Percentiles rank a stretch among this genome's conserved stretches.
phyloP scores from a whole-genome alignment of 179 eudicot genomes.

The Vitellaria paradoxa region DNA sequence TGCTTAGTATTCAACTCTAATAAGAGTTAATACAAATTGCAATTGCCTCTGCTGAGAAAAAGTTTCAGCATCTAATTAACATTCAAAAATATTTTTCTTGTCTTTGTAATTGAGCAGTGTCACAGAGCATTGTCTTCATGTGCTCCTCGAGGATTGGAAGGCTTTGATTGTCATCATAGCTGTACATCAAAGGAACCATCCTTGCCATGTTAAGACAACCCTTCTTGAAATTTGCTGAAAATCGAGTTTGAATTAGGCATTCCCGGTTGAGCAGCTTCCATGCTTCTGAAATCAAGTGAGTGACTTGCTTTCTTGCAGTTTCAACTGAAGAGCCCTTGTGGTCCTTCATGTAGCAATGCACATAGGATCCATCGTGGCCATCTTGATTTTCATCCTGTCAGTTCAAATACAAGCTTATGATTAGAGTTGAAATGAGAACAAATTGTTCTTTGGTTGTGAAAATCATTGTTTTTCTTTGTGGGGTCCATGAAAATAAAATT shows the following conservation, averaged over 20 bases:
- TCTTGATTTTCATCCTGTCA: slow-evolving; percentile 28
- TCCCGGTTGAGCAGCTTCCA: slow-evolving; percentile 40
- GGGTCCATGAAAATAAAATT: no score
- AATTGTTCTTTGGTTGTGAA: no score
- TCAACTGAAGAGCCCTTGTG: slow-evolving; percentile 11
- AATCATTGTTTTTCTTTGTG: no score
- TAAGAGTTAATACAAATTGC: not conserved
- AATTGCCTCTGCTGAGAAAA: no score
- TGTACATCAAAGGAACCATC: slow-evolving; percentile 38
- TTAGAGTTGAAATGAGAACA: no score
- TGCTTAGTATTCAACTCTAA: not conserved
- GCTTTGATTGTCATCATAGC: slow-evolving; percentile 18
- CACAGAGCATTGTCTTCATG: slow-evolving; percentile 19
- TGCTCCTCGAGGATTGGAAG: slow-evolving; percentile 29
- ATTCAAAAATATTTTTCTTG: not conserved
- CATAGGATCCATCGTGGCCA: slow-evolving; percentile 25
- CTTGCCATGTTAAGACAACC: slow-evolving; percentile 35
- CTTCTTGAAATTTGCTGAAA: slow-evolving; percentile 18
- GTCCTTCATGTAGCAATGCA: slow-evolving; percentile 21
- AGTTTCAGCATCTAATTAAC: not conserved
- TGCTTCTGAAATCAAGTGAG: slow-evolving; percentile 28
- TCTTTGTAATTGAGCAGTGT: not conserved
- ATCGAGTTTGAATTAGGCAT: slow-evolving; percentile 14
- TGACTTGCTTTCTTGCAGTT: slow-evolving; percentile 16
- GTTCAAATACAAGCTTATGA: not conserved